Conservation (phyloP, 352 stramenopile genomes). For the Plasmopara muralis region DNA sequence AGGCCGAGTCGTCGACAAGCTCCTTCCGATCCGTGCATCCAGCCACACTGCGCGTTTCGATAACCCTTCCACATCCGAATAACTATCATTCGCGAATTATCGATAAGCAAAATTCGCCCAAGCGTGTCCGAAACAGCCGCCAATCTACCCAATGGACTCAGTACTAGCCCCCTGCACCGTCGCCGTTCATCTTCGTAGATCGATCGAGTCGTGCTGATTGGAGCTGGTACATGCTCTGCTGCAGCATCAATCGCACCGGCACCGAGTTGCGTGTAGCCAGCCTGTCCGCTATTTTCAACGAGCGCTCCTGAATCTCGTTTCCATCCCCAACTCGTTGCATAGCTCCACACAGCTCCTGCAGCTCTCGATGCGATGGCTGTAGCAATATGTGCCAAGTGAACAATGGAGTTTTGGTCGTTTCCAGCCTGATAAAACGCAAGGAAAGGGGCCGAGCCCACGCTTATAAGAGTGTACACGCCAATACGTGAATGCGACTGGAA, state of each 20-base stretch:
- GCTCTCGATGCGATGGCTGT: conserved; percentile 70
- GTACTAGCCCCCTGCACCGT: conserved; percentile 48
- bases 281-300: conserved; percentile 10
- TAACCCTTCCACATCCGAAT: conserved; percentile 88
- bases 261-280: conserved; percentile 23
- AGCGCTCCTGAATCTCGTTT: conserved; percentile 7
- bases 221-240: conserved; percentile 66
- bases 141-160: conserved; percentile 64
- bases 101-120: conserved; percentile 65
- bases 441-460: conserved; percentile 56
- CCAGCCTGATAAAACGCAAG: conserved; percentile 79
- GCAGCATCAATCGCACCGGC: conserved; percentile 38
- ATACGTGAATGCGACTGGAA: conserved; percentile 78
- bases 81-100: conserved; percentile 73
- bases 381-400: conserved; percentile 80
- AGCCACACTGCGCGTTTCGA: conserved; percentile 70
- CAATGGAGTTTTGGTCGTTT: conserved; percentile 83
- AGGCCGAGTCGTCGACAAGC: conserved; percentile 38
- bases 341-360: conserved; percentile 73
- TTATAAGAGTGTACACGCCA: conserved; percentile 67
- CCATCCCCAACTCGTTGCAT: conserved; percentile 81
- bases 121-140: conserved; percentile 70
- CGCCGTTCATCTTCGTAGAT: conserved; percentile 59
- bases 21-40: conserved; percentile 71
- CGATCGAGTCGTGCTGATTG: conserved; percentile 39